A percentile compares a stretch with the other conserved stretches of the same genome.
phyloP scores from a whole-genome alignment of 2,329 filamentous ascomycete genomes.

The Fragosphaeria purpurea region DNA sequence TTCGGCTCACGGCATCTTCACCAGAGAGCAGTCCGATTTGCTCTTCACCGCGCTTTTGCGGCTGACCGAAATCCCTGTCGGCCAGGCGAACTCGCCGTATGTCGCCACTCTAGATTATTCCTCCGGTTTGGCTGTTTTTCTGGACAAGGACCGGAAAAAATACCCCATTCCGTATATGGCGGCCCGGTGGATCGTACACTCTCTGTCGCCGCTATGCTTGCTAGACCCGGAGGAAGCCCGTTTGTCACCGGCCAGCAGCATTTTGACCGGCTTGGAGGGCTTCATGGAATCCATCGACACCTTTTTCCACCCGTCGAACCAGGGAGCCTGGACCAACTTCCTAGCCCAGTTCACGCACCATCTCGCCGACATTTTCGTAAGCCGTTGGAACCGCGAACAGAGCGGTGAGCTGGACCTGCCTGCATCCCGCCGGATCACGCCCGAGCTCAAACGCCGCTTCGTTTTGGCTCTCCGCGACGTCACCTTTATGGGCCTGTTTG shows the following conservation, averaged over 20 bases:
- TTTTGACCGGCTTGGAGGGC: slow-evolving; percentile 77
- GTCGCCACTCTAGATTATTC: slow-evolving; percentile 69
- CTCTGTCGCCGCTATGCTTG: slow-evolving; percentile 74
- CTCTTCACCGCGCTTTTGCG: slow-evolving; percentile 88
- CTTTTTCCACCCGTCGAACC: slow-evolving; percentile 97
- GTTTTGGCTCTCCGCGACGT: slow-evolving; percentile 84
- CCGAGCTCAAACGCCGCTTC: slow-evolving; percentile 76
- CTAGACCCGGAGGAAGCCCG: slow-evolving; percentile 32
- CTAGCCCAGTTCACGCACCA: slow-evolving; percentile 87
- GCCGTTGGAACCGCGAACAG: slow-evolving; percentile 92
- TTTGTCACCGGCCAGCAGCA: slow-evolving; percentile 48
- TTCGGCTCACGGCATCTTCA: slow-evolving; percentile 81
- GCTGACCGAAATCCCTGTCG: slow-evolving; percentile 89
- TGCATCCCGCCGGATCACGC: slow-evolving; percentile 65
- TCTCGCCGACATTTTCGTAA: slow-evolving; percentile 90
- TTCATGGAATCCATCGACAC: slow-evolving; percentile 93
- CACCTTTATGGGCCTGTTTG: slow-evolving; percentile 96
- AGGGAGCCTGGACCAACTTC: slow-evolving; percentile 82
- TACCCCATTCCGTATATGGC: slow-evolving; percentile 88
- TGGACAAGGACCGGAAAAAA: slow-evolving; percentile 89
- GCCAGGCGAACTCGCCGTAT: slow-evolving; percentile 90
- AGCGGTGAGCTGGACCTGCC: slow-evolving; percentile 87
- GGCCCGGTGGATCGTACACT: slow-evolving; percentile 87
- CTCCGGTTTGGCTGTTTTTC: slow-evolving; percentile 70
- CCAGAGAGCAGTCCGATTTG: slow-evolving; percentile 78